Evolutionary conservation across 139 green algal species (phyloP).

Genomic region (Volvox reticuliferus): DNA sequence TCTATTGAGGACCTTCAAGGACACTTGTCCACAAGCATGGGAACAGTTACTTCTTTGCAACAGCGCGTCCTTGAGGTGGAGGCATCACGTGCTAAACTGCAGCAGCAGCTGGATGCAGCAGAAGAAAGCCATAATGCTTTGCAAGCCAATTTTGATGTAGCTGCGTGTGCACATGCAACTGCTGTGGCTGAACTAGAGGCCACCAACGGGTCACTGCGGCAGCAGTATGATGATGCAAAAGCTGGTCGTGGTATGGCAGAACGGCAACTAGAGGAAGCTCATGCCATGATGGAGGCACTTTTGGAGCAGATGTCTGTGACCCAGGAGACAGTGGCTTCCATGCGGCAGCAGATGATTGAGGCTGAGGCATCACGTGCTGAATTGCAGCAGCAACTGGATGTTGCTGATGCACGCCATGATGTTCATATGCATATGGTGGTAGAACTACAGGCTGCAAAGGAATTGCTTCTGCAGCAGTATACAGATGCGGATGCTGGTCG

Average conservation of each 20-base stretch:
- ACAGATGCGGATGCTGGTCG: not conserved
- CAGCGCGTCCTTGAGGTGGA: not conserved
- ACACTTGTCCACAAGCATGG: too few species aligned
- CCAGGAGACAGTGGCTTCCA: not conserved
- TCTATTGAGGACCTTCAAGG: not conserved
- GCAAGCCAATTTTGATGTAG: not conserved
- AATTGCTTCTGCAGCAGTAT: not conserved
- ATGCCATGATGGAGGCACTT: not conserved
- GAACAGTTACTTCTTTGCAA: not conserved
- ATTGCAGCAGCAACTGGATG: not conserved
- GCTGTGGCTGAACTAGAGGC: not conserved
- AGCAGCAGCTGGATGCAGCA: not conserved
- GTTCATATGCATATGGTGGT: not conserved
- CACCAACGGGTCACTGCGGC: not conserved
- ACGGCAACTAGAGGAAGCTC: not conserved
- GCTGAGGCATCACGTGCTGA: not conserved
- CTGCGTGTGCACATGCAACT: not conserved
- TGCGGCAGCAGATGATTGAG: not conserved
- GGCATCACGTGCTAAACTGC: not conserved
- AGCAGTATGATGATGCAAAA: not conserved
- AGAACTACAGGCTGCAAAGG: not conserved
- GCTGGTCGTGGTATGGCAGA: not conserved
- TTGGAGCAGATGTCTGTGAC: not conserved
- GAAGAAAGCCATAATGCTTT: not conserved
- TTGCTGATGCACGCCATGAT: not conserved